Percentiles rank a stretch among this genome's conserved stretches.
Evolutionary conservation across 331 rosid genomes (phyloP).

Genomic region (Saraca asoca): DNA sequence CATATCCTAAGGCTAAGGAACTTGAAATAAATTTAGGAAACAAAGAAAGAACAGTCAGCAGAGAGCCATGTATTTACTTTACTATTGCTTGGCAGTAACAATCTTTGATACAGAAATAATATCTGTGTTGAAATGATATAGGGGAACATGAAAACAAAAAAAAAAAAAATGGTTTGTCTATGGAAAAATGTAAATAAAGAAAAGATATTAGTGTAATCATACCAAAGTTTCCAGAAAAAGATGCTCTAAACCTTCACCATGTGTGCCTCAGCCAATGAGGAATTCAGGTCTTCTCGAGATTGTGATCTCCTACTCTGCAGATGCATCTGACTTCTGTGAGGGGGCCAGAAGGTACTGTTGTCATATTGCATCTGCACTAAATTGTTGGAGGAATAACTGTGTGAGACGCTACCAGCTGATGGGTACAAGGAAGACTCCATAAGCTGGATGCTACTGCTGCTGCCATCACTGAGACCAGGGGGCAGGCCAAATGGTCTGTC

Average conservation of each 20-base stretch:
- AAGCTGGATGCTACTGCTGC: constrained; percentile 65
- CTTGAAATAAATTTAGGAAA: constrained; percentile 17
- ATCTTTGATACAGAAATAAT: constrained; percentile 42
- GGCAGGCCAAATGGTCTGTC: constrained; percentile 63
- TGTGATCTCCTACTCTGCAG: constrained; percentile 97
- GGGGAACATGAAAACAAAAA: constrained; percentile 25
- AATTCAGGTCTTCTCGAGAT: constrained; percentile 89
- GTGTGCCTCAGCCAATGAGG: constrained; percentile 73
- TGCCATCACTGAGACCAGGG: constrained; percentile 41
- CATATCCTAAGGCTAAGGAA: neutral
- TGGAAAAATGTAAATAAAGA: constrained; percentile 28
- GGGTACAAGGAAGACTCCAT: constrained; percentile 68
- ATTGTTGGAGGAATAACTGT: constrained; percentile 80
- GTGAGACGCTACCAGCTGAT: constrained; percentile 70
- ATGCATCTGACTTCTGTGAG: constrained; percentile 82
- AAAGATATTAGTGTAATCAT: constrained; percentile 36
- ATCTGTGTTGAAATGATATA: constrained; percentile 37
- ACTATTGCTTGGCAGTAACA: constrained; percentile 33
- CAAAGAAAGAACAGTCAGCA: constrained; percentile 23
- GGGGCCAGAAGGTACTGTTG: constrained; percentile 70
- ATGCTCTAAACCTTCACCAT: constrained; percentile 61
- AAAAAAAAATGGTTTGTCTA: constrained; percentile 17
- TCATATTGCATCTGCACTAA: constrained; percentile 87
- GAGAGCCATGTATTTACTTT: constrained; percentile 23
- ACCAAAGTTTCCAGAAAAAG: constrained; percentile 50